Conservation (phyloP, 129 eudicot species). For the Artemisia argyi region DNA sequence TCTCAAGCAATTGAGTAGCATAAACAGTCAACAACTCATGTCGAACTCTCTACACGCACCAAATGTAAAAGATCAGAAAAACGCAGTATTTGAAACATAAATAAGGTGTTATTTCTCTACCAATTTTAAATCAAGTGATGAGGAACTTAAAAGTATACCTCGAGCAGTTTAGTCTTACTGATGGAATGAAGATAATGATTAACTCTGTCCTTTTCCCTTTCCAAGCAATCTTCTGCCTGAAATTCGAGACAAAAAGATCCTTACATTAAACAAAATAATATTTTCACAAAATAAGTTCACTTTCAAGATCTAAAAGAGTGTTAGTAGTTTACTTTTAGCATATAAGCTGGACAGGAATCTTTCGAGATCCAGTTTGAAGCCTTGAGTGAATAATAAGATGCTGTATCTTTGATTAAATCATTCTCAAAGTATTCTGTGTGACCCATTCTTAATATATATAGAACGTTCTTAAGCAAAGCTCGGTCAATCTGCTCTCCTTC, state of each 20-base stretch:
- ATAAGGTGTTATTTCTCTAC: too few relatives aligned
- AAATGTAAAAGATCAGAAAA: too few relatives aligned
- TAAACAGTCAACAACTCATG: too few relatives aligned
- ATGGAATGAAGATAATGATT: slow-evolving; percentile 73
- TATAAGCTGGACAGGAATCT: slow-evolving; percentile 89
- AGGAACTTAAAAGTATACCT: not conserved
- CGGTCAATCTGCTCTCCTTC: slow-evolving; percentile 98
- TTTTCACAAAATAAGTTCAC: not conserved
- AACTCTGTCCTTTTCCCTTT: slow-evolving; percentile 77
- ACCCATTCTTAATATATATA: slow-evolving; percentile 94
- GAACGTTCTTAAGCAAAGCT: slow-evolving; percentile 87
- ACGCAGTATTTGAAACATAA: too few relatives aligned
- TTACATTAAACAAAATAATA: slow-evolving; percentile 10
- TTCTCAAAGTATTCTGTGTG: slow-evolving; percentile 46
- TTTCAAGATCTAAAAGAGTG: not conserved
- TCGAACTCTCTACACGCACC: too few relatives aligned
- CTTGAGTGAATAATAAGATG: slow-evolving; percentile 70
- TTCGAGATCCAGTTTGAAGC: slow-evolving; percentile 90
- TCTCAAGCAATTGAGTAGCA: too few relatives aligned
- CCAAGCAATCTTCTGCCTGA: slow-evolving; percentile 86
- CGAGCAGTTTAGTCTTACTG: slow-evolving; percentile 80
- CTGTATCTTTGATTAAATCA: slow-evolving; percentile 65
- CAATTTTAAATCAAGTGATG: too few relatives aligned
- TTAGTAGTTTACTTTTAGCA: slow-evolving; percentile 51
- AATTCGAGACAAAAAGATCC: not conserved